Evolutionary conservation across 1,284 basidiomycete species (phyloP).

Genomic region (Ustilago curta): DNA sequence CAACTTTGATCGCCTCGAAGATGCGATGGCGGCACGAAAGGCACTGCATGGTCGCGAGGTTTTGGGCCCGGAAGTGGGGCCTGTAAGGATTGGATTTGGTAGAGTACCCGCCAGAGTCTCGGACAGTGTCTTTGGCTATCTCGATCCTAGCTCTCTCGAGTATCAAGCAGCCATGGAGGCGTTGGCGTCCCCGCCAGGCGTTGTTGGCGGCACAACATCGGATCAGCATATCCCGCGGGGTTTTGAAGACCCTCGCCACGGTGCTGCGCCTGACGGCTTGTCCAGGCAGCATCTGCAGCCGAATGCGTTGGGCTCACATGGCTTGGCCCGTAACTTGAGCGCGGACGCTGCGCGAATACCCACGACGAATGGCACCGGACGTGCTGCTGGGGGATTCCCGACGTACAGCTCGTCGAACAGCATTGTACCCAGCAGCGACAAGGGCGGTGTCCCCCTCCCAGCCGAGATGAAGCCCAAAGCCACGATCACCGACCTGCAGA

Average conservation of each 20-base stretch:
- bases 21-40: constrained; percentile 92
- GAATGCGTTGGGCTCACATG: constrained; percentile 13
- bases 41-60: constrained; percentile 94
- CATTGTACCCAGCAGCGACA: constrained; percentile 68
- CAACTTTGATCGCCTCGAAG: constrained; percentile 96
- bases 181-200: constrained; percentile 72
- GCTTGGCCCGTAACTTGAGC: constrained; percentile 25
- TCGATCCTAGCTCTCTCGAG: constrained; percentile 37
- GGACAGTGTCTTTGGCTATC: constrained; percentile 25
- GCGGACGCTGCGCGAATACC: constrained; percentile 22
- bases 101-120: constrained; percentile 77
- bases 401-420: constrained; percentile 63
- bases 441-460: constrained; percentile 67
- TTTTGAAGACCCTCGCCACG: constrained; percentile 92
- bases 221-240: constrained; percentile 92
- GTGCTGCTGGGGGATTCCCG: constrained; percentile 30
- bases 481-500: constrained; percentile 78
- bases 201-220: constrained; percentile 83
- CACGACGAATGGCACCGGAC: constrained; percentile 73
- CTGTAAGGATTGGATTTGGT: constrained; percentile 94
- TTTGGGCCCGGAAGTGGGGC: constrained; percentile 91
- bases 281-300: constrained; percentile 68
- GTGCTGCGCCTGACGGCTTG: constrained; percentile 88
- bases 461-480: constrained; percentile 69
- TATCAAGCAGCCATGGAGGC: constrained; percentile 53